Evolutionary conservation across 1,284 basidiomycete genomes (phyloP).

Genomic region (Ganoderma boninense): DNA sequence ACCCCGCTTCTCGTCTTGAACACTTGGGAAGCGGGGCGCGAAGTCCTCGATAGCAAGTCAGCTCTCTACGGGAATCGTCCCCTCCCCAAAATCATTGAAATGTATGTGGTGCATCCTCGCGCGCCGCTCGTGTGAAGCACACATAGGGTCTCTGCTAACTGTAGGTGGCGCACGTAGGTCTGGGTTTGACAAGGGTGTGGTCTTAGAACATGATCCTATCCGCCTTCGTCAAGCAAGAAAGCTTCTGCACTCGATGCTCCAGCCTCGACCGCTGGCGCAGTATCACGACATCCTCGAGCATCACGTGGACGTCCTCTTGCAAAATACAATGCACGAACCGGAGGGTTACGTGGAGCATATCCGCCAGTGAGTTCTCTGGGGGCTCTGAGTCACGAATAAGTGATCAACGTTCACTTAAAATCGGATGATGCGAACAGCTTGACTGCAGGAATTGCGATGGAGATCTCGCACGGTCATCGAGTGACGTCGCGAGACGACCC

Average conservation of each 20-base stretch:
- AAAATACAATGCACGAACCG: slow-evolving; percentile 16
- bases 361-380: slow-evolving; percentile 11
- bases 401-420: too few species aligned
- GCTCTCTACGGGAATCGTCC: slow-evolving; percentile 23
- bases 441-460: slow-evolving; percentile 22
- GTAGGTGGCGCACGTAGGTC: slow-evolving; percentile 5
- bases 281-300: slow-evolving; percentile 11
- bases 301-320: slow-evolving; percentile 19
- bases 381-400: too few species aligned
- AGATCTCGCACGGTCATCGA: slow-evolving; percentile 28
- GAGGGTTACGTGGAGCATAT: slow-evolving; percentile 24
- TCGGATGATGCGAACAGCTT: slow-evolving; percentile 7
- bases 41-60: slow-evolving; percentile 24
- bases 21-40: slow-evolving; percentile 20
- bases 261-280: slow-evolving; percentile 16
- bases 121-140: background rate
- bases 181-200: slow-evolving; percentile 28
- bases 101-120: slow-evolving; percentile 10
- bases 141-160: background rate
- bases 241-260: slow-evolving; percentile 21
- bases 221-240: slow-evolving; percentile 22
- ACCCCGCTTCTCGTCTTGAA: slow-evolving; percentile 26
- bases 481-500: slow-evolving; percentile 31
- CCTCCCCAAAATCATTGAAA: slow-evolving; percentile 28
- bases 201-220: slow-evolving; percentile 22